Evolutionary conservation across 176 grass and related monocot genomes (phyloP).

Genomic region (Avena eriantha): DNA sequence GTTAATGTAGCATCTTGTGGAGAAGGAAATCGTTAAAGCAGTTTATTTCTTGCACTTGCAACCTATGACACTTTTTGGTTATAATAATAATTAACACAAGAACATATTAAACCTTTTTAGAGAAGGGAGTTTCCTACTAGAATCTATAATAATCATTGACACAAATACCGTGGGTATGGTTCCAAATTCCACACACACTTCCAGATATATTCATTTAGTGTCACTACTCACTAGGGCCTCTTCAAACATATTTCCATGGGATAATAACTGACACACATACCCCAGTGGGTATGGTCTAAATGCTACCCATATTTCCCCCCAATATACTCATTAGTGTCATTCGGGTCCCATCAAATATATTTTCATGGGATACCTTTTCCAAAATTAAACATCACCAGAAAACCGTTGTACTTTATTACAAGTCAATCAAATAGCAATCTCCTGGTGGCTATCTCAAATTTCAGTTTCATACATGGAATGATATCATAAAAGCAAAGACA

Average conservation of each 20-base stretch:
- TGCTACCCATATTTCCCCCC: neutral
- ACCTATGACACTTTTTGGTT: neutral
- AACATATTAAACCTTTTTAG: neutral
- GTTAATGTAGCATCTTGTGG: neutral
- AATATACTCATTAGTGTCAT: neutral
- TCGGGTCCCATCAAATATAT: neutral
- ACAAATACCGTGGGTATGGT: neutral
- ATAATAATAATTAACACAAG: neutral
- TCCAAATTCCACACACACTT: neutral
- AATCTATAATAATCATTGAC: neutral
- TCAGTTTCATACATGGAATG: no score
- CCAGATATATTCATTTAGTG: neutral
- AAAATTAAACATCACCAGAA: neutral
- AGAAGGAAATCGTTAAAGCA: neutral
- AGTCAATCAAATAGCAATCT: no score
- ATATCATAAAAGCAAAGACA: neutral
- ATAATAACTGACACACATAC: neutral
- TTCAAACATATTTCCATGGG: neutral
- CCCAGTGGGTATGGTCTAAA: neutral
- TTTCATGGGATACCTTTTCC: neutral
- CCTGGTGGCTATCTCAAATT: no score
- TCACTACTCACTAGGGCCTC: no score
- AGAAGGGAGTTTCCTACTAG: neutral
- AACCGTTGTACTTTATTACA: neutral
- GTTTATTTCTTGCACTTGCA: conserved; percentile 15